phyloP scores from a whole-genome alignment of 108 stramenopile species.

The Cylindrotheca fusiformis region DNA sequence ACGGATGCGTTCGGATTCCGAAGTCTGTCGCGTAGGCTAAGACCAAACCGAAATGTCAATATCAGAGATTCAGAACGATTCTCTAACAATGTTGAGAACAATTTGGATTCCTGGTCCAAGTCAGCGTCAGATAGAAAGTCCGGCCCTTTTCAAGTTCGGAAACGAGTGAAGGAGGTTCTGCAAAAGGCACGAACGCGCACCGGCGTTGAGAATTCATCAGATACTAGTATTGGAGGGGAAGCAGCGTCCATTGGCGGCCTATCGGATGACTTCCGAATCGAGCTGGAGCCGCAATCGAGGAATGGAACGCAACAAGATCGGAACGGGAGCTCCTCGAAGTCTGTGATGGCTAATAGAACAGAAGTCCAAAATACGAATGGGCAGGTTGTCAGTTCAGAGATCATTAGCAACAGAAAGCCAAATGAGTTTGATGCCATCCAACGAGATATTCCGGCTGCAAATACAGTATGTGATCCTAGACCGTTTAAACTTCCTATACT shows the following conservation, averaged over 20 bases:
- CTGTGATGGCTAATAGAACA: slow-evolving; percentile 9
- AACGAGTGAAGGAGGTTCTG: slow-evolving; percentile 62
- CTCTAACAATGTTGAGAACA: slow-evolving; percentile 1
- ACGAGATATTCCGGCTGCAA: slow-evolving; percentile 47
- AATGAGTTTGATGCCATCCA: slow-evolving; percentile 48
- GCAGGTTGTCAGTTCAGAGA: not conserved
- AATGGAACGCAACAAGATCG: not conserved
- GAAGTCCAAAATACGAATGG: not conserved
- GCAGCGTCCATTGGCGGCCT: slow-evolving; percentile 63
- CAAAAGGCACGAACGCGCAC: slow-evolving; percentile 73
- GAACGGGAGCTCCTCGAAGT: slow-evolving; percentile 3
- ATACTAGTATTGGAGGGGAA: slow-evolving; percentile 45
- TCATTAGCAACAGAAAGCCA: slow-evolving; percentile 8
- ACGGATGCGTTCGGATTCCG: not conserved
- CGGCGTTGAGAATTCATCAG: slow-evolving; percentile 60
- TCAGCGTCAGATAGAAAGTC: slow-evolving; percentile 3
- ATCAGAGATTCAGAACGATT: not conserved
- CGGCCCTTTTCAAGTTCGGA: slow-evolving; percentile 57
- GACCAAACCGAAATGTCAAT: not conserved
- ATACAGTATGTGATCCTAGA: slow-evolving; percentile 39
- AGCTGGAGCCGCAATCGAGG: not conserved
- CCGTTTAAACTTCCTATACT: slow-evolving; percentile 75
- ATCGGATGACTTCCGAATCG: slow-evolving; percentile 36
- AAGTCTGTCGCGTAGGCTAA: not conserved
- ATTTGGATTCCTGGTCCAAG: slow-evolving; percentile 21